A percentile compares a stretch with the other conserved stretches of the same genome.
These are phyloP conservation scores for Cadophora malorum DNA, from an alignment of 2,329 filamentous ascomycete species.

Conservation along the genomic window DNA sequence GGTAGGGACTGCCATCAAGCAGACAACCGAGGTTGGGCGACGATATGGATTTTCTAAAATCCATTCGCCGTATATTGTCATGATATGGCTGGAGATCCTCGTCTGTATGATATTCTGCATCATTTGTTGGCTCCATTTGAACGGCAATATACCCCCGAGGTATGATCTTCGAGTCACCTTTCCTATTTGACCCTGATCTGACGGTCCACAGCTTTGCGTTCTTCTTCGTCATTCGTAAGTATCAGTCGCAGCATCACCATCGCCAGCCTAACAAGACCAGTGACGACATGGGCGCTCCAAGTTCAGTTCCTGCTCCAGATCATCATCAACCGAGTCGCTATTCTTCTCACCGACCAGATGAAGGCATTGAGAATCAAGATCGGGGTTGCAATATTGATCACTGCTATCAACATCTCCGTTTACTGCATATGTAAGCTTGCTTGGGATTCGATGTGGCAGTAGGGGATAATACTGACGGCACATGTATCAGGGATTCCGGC, in stretches of 20 bases:
- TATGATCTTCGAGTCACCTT: slow-evolving; percentile 26
- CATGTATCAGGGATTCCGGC: slow-evolving; percentile 50
- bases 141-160: slow-evolving; percentile 46
- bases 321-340: slow-evolving; percentile 59
- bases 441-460: neutral
- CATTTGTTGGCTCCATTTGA: slow-evolving; percentile 50
- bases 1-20: slow-evolving; percentile 46
- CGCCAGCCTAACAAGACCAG: slow-evolving; percentile 21
- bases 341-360: slow-evolving; percentile 52
- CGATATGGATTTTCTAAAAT: slow-evolving; percentile 42
- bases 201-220: slow-evolving; percentile 34
- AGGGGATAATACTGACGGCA: neutral
- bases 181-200: neutral
- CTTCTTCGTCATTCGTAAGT: slow-evolving; percentile 37
- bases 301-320: slow-evolving; percentile 61
- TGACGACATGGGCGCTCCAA: slow-evolving; percentile 46
- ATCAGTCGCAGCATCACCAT: neutral
- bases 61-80: slow-evolving; percentile 48
- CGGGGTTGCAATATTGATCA: slow-evolving; percentile 48
- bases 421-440: slow-evolving; percentile 53
- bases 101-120: slow-evolving; percentile 50
- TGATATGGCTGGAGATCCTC: slow-evolving; percentile 54
- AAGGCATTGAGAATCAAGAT: slow-evolving; percentile 53
- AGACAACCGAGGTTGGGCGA: slow-evolving; percentile 46
- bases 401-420: slow-evolving; percentile 58